Base-by-base conservation (phyloP, 805 yeast genomes). In the Saccharomycopsis lassenensis region DNA sequence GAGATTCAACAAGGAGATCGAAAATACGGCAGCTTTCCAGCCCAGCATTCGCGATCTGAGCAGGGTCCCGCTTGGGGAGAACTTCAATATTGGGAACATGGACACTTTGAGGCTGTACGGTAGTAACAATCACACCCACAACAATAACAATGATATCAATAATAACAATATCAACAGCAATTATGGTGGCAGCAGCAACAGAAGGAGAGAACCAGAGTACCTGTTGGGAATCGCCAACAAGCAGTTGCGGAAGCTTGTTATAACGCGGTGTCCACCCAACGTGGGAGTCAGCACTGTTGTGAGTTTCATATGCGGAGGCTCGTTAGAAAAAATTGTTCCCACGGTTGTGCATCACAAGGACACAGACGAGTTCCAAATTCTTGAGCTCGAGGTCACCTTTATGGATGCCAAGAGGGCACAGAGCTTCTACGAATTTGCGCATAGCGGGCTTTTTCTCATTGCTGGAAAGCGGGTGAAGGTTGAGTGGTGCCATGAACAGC, bases 251-350 rank as follows among this genome's bases (percentile, higher is more conserved):
- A 53, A 60, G 2, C 41, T 71, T 10, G 51, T 59, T 12, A 39
- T 69, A 3, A 50, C 48, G n/a, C 57, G 62, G 14, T 51, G 72
- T 18, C 67, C 72, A 0, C 36, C 48, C 0, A 48, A 52, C 20
- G 62, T 70, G 6, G 74, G 78, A 6, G 44, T 74, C 6, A 60
- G 60, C 16, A 59, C 71, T 25, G 55, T 79, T 7, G 45, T 81
- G 14, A 50, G 71, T 1, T 79, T 72, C 36, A 58, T 78, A 0
- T 59, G 64, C 45, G 87, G 91, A 2, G 93, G 93, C 0, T 81
- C 84, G 0, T 54, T 81, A 33, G 83, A 77, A 43, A 65, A 62
- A 34, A 47, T 77, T 4, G 57, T 53, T 42, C 32, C 43, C 29
- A 35, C 35, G 8, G 21, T 28, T 21, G 12, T 11, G n/a, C n/a